Conservation (phyloP, 2,329 filamentous ascomycete species). For the Furcasterigmium furcatum region DNA sequence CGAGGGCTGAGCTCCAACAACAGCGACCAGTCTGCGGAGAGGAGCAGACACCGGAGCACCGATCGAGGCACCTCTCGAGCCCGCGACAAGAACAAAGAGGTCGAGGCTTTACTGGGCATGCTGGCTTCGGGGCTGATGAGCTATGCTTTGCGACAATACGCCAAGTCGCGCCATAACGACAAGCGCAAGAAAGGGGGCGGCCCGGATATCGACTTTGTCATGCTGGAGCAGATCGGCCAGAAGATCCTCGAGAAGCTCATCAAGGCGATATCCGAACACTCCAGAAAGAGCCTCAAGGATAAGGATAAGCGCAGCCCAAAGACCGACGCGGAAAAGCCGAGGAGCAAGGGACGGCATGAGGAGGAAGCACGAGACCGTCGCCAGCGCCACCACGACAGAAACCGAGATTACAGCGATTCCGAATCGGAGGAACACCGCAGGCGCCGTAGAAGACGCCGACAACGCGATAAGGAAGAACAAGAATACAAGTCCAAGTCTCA, state of each 20-base stretch:
- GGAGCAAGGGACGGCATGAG: not conserved
- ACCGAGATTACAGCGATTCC: not conserved
- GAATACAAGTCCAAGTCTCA: too few relatives aligned
- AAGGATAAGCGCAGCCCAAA: not conserved
- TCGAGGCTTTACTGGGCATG: conserved; percentile 6
- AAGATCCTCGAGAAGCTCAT: conserved; percentile 8
- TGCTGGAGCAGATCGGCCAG: conserved; percentile 8
- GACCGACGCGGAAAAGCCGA: not conserved
- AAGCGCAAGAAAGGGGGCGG: not conserved
- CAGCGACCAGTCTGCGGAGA: not conserved
- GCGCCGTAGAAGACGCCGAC: not conserved
- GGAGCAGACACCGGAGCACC: conserved; percentile 3
- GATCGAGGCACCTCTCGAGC: not conserved
- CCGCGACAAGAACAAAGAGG: conserved; percentile 1
- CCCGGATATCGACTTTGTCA: conserved; percentile 5
- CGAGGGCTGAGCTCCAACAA: conserved; percentile 4
- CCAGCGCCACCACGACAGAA: not conserved
- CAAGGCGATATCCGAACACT: conserved; percentile 6
- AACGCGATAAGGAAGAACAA: not conserved
- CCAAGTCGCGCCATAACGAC: not conserved
- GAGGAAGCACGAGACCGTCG: conserved; percentile 2
- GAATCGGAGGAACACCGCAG: not conserved
- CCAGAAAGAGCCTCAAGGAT: not conserved
- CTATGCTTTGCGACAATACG: conserved; percentile 10
- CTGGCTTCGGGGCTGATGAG: conserved; percentile 8